Base-by-base conservation (phyloP, 805 yeast species). In the Candida verbasci region DNA sequence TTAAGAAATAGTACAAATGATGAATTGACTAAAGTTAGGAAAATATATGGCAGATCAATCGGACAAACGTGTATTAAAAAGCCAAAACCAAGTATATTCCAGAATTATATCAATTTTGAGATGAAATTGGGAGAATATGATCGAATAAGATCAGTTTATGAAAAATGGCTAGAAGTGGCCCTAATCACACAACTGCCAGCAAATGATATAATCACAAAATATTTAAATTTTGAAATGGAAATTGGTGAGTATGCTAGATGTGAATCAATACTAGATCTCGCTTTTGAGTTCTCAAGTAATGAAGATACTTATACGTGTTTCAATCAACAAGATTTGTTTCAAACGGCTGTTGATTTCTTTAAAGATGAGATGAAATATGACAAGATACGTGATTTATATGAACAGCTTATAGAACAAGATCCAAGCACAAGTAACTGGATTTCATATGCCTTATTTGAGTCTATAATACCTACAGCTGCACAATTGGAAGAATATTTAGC, bases 51-150 rank as follows among this genome's bases (percentile, higher is more conserved):
- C 0, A 65, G 71, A 34, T 74, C 86, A 0, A 65, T 91, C 14
- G 97, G 95, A 0, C 60, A 68, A 31, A 43, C 56, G 5, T 43
- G 49, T 23, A 31, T 29, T 8, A 42, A 44, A 3, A 70, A 74
- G 29, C 83, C 86, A 0, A 81, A 78, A 49, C 63, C 59, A 1
- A 76, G 75, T 35, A 56, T 86, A 0, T 78, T 82, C 51, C 64
- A 62, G 42, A 68, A 67, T 41, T 93, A 93, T 57, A 80, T 91
- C 31, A 65, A 60, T 1, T 45, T 88, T 24, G 97, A 91, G 52
- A 64, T 63, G 25, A 62, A 68, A 36, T 55, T 89, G 31, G 84
- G 83, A 24, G 93, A 88, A 48, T 84, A 84, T 67, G 94, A 83
- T 42, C 60, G 96, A 24, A 88, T 82, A 6, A 62, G 97, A 22